Base-by-base conservation (phyloP, 1,139 yeast genomes). In the Suhomyces chickasaworum region DNA sequence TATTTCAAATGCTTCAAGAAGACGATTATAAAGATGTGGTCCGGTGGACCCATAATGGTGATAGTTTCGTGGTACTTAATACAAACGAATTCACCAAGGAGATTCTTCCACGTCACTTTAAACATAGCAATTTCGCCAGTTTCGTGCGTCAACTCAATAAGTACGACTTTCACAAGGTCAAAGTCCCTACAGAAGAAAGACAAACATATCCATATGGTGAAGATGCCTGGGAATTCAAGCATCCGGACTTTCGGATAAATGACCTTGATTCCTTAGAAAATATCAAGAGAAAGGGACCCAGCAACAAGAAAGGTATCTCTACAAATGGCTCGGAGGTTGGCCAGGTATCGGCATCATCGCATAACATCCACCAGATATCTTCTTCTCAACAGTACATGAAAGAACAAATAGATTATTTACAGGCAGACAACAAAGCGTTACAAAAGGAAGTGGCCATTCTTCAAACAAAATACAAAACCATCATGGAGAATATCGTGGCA, bases 121-220 rank as follows among this genome's bases (percentile, higher is more conserved):
- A 91, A 60, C 98, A 93, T 67, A 83, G 90, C 48, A 93, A 93
- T 68, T 91, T 89, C 68, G 95, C 98, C 34, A 83, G 93, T 55
- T 93, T 93, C 71, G 98, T 91, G 7, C 80, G 98, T 50, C 98
- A 91, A 63, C 73, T 93, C 57, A 93, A 93, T 73, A 91, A 93
- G 74, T 93, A 56, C 48, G 67, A 64, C 39, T 63, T 64, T 59
- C 67, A 63, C 52, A 63, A 63, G 56, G 63, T 63, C 32, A 85
- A 86, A 65, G 77, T 77, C 54, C 70, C 66, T 80, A 65, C 64
- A 72, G 78, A 82, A 56, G 83, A 80, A 47, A 74, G 74, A 49
- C 73, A 69, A 51, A 71, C 71, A 39, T 71, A 73, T 51, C 78
- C 80, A 44, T 86, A 84, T 57, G 89, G 91, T 33, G 95, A 87